phyloP scores from a whole-genome alignment of 495 filamentous ascomycete genomes.

The Tuber calosporum region DNA sequence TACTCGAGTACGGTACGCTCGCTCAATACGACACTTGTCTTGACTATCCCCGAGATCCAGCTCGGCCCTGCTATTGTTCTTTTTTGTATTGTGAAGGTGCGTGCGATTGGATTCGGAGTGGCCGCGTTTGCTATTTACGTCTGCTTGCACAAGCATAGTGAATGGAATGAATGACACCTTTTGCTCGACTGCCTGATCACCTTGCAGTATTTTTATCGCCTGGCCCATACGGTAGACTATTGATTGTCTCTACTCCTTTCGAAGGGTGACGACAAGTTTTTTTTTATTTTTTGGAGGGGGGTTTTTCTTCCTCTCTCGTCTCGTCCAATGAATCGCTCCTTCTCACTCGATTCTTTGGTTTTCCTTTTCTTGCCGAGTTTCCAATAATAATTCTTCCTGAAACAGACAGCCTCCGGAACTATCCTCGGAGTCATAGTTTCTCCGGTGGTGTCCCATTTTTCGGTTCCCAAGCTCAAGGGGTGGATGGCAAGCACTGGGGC shows the following conservation, averaged over 20 bases:
- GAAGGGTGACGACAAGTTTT: background rate
- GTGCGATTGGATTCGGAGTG: background rate
- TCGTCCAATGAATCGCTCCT: background rate
- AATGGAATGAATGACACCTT: background rate
- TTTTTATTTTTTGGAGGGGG: background rate
- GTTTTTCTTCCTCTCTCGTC: background rate
- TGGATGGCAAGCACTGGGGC: background rate
- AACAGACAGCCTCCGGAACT: constrained; percentile 1
- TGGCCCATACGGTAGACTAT: background rate
- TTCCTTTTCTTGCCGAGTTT: background rate
- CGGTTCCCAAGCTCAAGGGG: background rate
- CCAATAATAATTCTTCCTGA: background rate
- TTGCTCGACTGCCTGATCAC: background rate
- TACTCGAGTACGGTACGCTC: no score
- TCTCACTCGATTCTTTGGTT: background rate
- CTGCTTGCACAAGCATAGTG: background rate
- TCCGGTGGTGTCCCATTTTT: background rate
- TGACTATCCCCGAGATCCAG: background rate
- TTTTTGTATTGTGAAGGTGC: background rate
- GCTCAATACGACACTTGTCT: background rate
- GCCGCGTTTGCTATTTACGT: constrained; percentile 2
- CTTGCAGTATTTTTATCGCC: background rate
- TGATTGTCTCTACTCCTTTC: background rate
- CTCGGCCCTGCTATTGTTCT: background rate
- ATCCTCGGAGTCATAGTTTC: background rate